phyloP scores from a whole-genome alignment of 2,329 filamentous ascomycete genomes.

The Endothia cerciana region DNA sequence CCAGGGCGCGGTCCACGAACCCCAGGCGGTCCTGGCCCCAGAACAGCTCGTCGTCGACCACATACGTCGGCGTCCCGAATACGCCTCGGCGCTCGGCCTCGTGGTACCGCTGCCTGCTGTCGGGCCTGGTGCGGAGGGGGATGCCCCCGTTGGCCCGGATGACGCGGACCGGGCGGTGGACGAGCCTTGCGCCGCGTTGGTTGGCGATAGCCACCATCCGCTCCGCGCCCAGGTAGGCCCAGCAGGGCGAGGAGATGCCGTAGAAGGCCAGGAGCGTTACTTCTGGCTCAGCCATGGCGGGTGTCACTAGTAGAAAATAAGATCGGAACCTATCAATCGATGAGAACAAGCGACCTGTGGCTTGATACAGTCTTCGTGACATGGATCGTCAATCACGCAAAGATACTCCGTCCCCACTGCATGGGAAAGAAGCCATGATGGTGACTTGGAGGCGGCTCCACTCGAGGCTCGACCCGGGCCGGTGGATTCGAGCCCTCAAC shows the following conservation, averaged over 20 bases:
- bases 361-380: too few species aligned
- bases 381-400: too few species aligned
- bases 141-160: slow-evolving; percentile 21
- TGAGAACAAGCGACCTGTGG: too few species aligned
- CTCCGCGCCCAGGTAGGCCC: slow-evolving; percentile 21
- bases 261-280: slow-evolving; percentile 14
- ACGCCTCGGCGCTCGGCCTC: slow-evolving; percentile 16
- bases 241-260: slow-evolving; percentile 21
- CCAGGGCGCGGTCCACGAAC: slow-evolving; percentile 19
- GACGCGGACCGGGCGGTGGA: slow-evolving; percentile 19
- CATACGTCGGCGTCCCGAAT: slow-evolving; percentile 20
- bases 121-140: slow-evolving; percentile 14
- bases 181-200: slow-evolving; percentile 6
- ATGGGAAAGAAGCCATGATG: too few species aligned
- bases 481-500: too few species aligned
- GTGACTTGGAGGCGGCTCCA: too few species aligned
- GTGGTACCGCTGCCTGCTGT: slow-evolving; percentile 20
- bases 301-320: not conserved
- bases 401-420: too few species aligned
- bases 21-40: slow-evolving; percentile 20
- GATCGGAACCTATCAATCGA: not conserved
- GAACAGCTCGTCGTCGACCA: slow-evolving; percentile 20
- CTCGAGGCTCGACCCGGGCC: too few species aligned
- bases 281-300: not conserved
- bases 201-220: slow-evolving; percentile 8